These are phyloP conservation scores for Magnusiomyces fungicola DNA, from an alignment of 1,139 yeast genomes.

Conservation along the genomic window DNA sequence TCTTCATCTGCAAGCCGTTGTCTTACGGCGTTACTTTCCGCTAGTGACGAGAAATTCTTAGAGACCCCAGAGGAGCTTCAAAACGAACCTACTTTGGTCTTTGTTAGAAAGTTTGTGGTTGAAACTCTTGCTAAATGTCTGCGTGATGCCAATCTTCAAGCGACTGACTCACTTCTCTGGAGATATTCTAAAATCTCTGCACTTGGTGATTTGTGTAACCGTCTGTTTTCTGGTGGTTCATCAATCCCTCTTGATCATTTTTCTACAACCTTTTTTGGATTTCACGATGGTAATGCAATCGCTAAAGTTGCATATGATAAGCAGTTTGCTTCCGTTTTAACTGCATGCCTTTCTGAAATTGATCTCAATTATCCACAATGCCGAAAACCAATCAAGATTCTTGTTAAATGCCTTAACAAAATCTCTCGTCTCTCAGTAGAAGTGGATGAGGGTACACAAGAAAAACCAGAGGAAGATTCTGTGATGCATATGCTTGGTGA, in stretches of 20 bases:
- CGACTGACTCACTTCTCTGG: conserved; percentile 30
- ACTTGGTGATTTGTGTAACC: conserved; percentile 44
- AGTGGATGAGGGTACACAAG: conserved; percentile 40
- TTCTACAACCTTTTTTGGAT: conserved; percentile 35
- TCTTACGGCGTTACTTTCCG: conserved; percentile 39
- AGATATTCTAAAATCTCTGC: conserved; percentile 51
- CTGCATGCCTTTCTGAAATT: conserved; percentile 51
- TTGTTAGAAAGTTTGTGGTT: conserved; percentile 64
- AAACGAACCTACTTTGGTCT: conserved; percentile 61
- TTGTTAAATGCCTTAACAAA: conserved; percentile 53
- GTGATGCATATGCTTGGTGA: conserved; percentile 32
- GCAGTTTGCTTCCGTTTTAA: conserved; percentile 51
- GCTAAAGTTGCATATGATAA: conserved; percentile 62
- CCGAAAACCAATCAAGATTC: conserved; percentile 48
- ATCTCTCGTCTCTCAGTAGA: conserved; percentile 44
- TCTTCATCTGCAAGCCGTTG: conserved; percentile 45
- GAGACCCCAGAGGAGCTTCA: conserved; percentile 29
- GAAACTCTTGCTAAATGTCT: conserved; percentile 62
- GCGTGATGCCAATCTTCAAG: conserved; percentile 39
- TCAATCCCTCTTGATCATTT: conserved; percentile 23
- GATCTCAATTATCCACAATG: conserved; percentile 69
- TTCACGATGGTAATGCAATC: conserved; percentile 52
- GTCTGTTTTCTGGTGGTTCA: conserved; percentile 26
- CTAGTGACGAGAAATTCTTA: conserved; percentile 33
- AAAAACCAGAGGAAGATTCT: conserved; percentile 47